A percentile compares a stretch with the other conserved stretches of the same genome.
phyloP scores from a whole-genome alignment of 495 filamentous ascomycete genomes.

The Trichoderma orchidacearum region DNA sequence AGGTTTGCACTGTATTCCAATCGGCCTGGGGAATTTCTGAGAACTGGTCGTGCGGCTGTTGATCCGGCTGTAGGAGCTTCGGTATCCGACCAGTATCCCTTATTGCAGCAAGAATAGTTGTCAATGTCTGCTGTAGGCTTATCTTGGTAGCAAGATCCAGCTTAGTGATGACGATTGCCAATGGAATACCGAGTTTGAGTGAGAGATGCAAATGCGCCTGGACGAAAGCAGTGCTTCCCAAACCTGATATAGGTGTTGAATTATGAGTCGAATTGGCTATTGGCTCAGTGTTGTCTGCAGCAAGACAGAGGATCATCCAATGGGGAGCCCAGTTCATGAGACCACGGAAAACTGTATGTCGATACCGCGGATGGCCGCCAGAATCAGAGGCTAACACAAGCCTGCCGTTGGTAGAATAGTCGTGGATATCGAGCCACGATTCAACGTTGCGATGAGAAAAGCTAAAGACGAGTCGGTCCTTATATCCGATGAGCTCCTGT shows the following conservation, averaged over 20 bases:
- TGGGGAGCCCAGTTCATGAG: constrained; percentile 95
- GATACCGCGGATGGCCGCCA: constrained; percentile 75
- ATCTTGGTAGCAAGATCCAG: constrained; percentile 68
- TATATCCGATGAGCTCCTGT: constrained; percentile 85
- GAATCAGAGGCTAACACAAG: constrained; percentile 82
- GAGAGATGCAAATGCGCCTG: constrained; percentile 79
- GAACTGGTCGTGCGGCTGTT: constrained; percentile 17
- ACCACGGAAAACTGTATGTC: constrained; percentile 74
- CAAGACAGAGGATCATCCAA: constrained; percentile 79
- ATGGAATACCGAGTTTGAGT: constrained; percentile 57
- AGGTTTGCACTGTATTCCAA: constrained; percentile 33
- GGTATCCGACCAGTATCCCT: constrained; percentile 65
- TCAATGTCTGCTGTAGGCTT: constrained; percentile 52
- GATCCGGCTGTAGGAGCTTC: constrained; percentile 43
- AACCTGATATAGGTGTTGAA: constrained; percentile 28
- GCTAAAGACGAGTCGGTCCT: constrained; percentile 57
- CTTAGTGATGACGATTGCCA: constrained; percentile 80
- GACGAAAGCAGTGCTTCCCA: constrained; percentile 47
- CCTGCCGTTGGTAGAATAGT: constrained; percentile 54
- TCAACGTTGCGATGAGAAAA: constrained; percentile 77
- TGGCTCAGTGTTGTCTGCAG: constrained; percentile 56
- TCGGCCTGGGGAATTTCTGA: constrained; percentile 27
- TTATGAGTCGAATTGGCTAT: constrained; percentile 10
- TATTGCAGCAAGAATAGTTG: constrained; percentile 58
- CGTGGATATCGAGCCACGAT: constrained; percentile 89